Base-by-base conservation (phyloP, 2,329 filamentous ascomycete genomes). In the Corynespora cassiicola region DNA sequence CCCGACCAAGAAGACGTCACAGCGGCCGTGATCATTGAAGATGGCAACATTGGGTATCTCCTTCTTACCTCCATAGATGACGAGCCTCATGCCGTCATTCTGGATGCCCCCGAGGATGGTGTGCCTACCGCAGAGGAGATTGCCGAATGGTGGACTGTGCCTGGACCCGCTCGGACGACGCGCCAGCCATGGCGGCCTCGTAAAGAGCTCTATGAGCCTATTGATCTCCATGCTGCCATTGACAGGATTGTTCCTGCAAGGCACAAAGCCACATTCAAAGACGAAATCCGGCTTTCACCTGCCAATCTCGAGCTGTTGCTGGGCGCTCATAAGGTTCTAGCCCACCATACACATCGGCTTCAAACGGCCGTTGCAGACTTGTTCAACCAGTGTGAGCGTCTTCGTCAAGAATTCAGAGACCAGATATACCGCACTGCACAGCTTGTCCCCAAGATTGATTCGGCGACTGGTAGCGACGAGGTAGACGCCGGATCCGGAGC, bases 221-320 rank as follows among this genome's bases (percentile, higher is more conserved):
- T 81, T 4, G 71, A 74, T 16, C 64, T 88, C 7, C 79, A 82
- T 3, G 63, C 65, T 18, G 70, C 85, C 30, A 71, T 85, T 9
- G 77, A 81, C 33, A 71, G 73, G 28, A 68, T 84, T 23, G 77
- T 79, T 31, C 82, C 82, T 2, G 79, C 80, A 28, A 77, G 80
- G 35, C 77, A 84, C 63, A 80, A 80, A 65, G 75, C 80, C 5
- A 65, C 83, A 17, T 70, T 88, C 31, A 81, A 80, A 40, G 84
- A 88, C 45, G 82, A 87, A 56, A 75, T 91, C 36, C 78, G 81
- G 42, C 77, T 90, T 15, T 87, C 84, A 15, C 82, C 86, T 9
- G 80, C 86, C 15, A 88, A 86, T 2, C 75, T 91, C 12, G 79
- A 84, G 48, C 75, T 89, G 23, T 80, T 92, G 50, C 87, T 85